These are phyloP conservation scores for Lunularia cruciata DNA, from an alignment of 225 moss, liverwort and hornwort genomes.

Conservation along the genomic window DNA sequence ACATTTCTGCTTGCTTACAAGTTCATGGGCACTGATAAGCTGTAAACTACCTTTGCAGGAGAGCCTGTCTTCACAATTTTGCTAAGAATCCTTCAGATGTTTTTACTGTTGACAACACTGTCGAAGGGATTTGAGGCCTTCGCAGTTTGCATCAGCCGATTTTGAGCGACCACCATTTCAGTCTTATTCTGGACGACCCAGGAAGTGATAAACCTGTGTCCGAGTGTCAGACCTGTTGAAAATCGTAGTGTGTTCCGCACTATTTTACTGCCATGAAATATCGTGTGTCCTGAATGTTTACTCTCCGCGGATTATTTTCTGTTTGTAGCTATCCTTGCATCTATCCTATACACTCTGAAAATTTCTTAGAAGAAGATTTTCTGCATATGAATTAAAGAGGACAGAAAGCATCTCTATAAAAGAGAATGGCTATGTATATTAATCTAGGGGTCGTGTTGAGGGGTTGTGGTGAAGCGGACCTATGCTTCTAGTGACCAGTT, in stretches of 20 bases:
- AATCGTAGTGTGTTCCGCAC: not conserved
- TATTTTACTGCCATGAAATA: not conserved
- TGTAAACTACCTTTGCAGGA: not conserved
- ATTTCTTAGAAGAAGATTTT: not conserved
- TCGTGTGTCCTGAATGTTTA: not conserved
- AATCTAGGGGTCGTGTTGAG: too few species aligned
- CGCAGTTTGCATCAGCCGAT: not conserved
- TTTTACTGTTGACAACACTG: constrained; percentile 4
- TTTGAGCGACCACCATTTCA: not conserved
- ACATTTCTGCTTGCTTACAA: too few species aligned
- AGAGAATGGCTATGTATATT: not conserved
- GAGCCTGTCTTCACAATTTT: constrained; percentile 16
- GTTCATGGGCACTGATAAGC: not conserved
- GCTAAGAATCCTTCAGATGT: not conserved
- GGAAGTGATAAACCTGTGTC: not conserved
- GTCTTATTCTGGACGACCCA: not conserved
- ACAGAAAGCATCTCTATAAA: not conserved
- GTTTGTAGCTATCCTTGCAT: not conserved
- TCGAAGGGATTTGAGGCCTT: not conserved
- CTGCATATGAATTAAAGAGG: not conserved
- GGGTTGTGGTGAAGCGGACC: constrained; percentile 2
- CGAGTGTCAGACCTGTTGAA: not conserved
- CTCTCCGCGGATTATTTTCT: not conserved
- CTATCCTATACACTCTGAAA: not conserved
- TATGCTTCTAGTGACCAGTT: constrained; percentile 5